phyloP scores from a whole-genome alignment of 345 rosid species.

The Aquilaria sinensis region DNA sequence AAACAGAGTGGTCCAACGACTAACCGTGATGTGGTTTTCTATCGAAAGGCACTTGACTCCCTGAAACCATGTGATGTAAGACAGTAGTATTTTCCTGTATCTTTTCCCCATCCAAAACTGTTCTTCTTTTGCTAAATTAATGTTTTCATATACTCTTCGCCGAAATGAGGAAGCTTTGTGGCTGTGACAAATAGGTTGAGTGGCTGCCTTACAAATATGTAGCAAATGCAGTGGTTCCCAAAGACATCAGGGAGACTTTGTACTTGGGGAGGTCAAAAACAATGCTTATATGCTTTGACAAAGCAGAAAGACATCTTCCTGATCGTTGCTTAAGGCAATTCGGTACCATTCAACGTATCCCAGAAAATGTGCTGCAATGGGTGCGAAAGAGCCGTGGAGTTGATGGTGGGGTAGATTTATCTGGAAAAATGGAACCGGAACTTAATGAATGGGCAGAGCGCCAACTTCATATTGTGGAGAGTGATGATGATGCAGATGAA shows the following conservation, averaged over 20 bases:
- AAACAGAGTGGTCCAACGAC: constrained; percentile 95
- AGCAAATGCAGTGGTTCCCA: constrained; percentile 68
- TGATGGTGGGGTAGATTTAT: constrained; percentile 94
- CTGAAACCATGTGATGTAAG: constrained; percentile 78
- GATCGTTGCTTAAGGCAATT: constrained; percentile 91
- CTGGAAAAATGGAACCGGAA: constrained; percentile 86
- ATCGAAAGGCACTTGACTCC: constrained; percentile 74
- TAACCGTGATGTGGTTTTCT: constrained; percentile 81
- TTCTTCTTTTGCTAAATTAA: constrained; percentile 6
- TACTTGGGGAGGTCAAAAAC: constrained; percentile 87
- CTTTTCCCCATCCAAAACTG: background rate
- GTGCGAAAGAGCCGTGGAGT: constrained; percentile 95
- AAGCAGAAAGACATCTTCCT: constrained; percentile 98
- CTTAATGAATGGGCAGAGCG: constrained; percentile 87
- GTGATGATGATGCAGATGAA: constrained; percentile 63
- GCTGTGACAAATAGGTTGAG: constrained; percentile 50
- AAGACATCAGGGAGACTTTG: constrained; percentile 47
- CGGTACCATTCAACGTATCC: constrained; percentile 69
- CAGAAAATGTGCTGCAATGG: constrained; percentile 83
- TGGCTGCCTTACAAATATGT: constrained; percentile 81
- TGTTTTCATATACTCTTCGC: background rate
- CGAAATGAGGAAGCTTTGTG: constrained; percentile 6
- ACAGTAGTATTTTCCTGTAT: background rate
- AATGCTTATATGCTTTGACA: constrained; percentile 92
- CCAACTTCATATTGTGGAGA: constrained; percentile 45